A percentile compares a stretch with the other conserved stretches of the same genome.
Conservation (phyloP, 1,139 yeast species). For the Hyphopichia wangnamkhiaoensis region DNA sequence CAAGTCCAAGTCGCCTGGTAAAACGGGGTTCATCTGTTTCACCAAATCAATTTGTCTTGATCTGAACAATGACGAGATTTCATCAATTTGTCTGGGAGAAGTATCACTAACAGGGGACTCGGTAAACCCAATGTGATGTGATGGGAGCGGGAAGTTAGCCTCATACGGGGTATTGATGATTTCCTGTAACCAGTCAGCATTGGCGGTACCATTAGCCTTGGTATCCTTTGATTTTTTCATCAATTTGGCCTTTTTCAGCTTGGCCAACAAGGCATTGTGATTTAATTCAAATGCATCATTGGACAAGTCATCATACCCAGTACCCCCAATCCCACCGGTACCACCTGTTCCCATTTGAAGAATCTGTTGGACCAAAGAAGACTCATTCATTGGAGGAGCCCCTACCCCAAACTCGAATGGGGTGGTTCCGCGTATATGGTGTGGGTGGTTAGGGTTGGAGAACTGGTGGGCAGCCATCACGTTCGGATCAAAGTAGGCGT, state of each 20-base stretch:
- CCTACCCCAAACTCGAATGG: slow-evolving; percentile 40
- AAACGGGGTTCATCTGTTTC: slow-evolving; percentile 30
- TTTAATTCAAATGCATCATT: slow-evolving; percentile 5
- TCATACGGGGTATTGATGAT: slow-evolving; percentile 66
- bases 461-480: slow-evolving; percentile 29
- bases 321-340: slow-evolving; percentile 16
- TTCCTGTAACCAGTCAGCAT: slow-evolving; percentile 65
- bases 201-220: neutral
- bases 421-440: slow-evolving; percentile 37
- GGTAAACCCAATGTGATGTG: slow-evolving; percentile 62
- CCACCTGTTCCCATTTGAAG: slow-evolving; percentile 24
- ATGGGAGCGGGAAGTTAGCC: slow-evolving; percentile 43
- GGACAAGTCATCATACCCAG: slow-evolving; percentile 19
- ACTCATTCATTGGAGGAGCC: slow-evolving; percentile 23
- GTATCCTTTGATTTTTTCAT: neutral
- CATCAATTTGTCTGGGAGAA: slow-evolving; percentile 13
- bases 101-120: slow-evolving; percentile 27
- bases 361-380: slow-evolving; percentile 23
- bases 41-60: slow-evolving; percentile 63
- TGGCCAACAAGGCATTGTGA: slow-evolving; percentile 1
- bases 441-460: slow-evolving; percentile 37
- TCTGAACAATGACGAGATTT: slow-evolving; percentile 56
- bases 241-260: slow-evolving; percentile 3
- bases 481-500: slow-evolving; percentile 9
- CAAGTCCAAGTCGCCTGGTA: slow-evolving; percentile 6